A percentile compares a stretch with the other conserved stretches of the same genome.
Evolutionary conservation across 805 yeast genomes (phyloP).

Genomic region (Candida michaelii): DNA sequence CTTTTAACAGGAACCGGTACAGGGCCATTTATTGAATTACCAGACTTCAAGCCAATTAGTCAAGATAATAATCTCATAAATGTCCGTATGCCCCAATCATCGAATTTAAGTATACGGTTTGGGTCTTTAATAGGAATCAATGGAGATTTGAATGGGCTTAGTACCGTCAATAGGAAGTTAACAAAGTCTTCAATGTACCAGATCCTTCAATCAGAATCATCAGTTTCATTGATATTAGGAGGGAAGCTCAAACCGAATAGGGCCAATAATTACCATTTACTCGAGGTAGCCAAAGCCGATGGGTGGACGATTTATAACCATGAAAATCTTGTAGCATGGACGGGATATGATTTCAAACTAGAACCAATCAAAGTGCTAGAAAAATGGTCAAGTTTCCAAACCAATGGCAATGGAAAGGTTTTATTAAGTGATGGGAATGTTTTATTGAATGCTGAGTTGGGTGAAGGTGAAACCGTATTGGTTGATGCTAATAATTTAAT

Average conservation of each 20-base stretch:
- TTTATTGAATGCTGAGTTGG: constrained; percentile 34
- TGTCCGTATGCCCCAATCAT: constrained; percentile 42
- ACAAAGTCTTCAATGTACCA: constrained; percentile 15
- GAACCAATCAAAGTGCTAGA: constrained; percentile 16
- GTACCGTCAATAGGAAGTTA: constrained; percentile 12
- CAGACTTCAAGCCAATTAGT: constrained; percentile 44
- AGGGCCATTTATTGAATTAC: constrained; percentile 48
- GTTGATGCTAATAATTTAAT: constrained; percentile 41
- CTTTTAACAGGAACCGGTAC: constrained; percentile 41
- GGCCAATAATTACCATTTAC: constrained; percentile 35
- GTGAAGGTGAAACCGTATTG: constrained; percentile 35
- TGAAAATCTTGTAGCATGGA: constrained; percentile 46
- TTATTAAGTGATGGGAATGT: constrained; percentile 42
- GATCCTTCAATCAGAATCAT: constrained; percentile 14
- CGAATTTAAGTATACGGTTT: constrained; percentile 15
- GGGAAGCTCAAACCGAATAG: constrained; percentile 20
- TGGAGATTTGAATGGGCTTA: constrained; percentile 29
- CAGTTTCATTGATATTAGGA: constrained; percentile 28
- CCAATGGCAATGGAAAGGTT: constrained; percentile 39
- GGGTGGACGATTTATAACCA: constrained; percentile 44
- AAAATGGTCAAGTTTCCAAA: constrained; percentile 26
- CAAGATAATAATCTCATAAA: constrained; percentile 37
- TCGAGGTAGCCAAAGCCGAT: constrained; percentile 35
- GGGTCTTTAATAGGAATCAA: constrained; percentile 45
- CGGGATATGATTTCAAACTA: constrained; percentile 38